Conservation (phyloP, 176 grass and related monocot species). For the Hsuehochloa calcarea region DNA sequence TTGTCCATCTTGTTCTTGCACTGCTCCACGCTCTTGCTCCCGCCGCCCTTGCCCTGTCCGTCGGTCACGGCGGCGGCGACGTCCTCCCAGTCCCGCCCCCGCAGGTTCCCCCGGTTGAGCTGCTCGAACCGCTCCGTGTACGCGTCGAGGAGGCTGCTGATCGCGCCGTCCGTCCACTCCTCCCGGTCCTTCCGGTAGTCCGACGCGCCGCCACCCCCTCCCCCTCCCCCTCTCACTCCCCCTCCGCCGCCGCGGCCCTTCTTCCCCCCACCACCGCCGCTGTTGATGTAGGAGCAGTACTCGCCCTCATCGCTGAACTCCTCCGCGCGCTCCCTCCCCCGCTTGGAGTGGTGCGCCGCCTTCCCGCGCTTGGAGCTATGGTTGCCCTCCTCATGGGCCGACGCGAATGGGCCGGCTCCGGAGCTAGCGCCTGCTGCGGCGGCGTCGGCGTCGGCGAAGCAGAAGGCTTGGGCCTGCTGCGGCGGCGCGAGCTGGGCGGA, state of each 20-base stretch:
- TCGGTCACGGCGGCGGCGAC: conserved; percentile 68
- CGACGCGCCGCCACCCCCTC: conserved; percentile 1
- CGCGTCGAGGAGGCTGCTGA: conserved; percentile 70
- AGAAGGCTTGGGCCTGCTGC: conserved; percentile 33
- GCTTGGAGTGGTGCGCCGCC: conserved; percentile 39
- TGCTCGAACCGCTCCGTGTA: conserved; percentile 84
- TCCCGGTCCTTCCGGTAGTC: conserved; percentile 94
- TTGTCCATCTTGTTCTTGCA: conserved; percentile 99
- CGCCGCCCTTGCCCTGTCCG: conserved; percentile 44
- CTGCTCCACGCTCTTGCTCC: conserved; percentile 88
- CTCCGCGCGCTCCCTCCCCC: conserved; percentile 54
- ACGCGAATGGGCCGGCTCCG: conserved; percentile 22
- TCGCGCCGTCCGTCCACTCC: conserved; percentile 95
- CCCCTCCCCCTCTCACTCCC: neutral
- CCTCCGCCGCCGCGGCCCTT: conserved; percentile 30
- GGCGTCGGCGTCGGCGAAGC: conserved; percentile 41
- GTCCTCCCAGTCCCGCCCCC: conserved; percentile 91
- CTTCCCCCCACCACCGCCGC: conserved; percentile 38
- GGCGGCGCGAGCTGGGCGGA: conserved; percentile 29
- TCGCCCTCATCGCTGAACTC: conserved; percentile 78
- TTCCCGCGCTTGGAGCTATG: conserved; percentile 51
- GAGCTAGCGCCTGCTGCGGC: neutral
- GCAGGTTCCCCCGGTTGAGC: conserved; percentile 81
- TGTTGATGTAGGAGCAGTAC: conserved; percentile 72
- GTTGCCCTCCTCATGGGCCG: conserved; percentile 47